Evolutionary conservation across 1,139 yeast species (phyloP), one percentile per base, ranked within the genome.

Genomic region (Yarrowia galli): DNA sequence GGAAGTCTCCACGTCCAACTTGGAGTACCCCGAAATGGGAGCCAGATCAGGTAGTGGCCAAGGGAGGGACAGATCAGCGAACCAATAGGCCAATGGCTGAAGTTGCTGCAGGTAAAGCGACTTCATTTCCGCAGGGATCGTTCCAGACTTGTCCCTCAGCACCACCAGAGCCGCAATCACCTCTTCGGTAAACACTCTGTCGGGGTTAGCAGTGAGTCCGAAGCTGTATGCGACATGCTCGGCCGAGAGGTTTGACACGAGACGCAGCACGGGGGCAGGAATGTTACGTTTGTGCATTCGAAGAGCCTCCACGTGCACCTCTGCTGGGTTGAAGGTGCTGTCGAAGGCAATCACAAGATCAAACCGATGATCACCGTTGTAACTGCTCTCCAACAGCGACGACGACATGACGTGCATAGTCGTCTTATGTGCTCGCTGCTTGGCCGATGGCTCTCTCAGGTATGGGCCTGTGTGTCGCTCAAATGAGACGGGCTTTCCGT

Each of bases 11-110:
- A 92, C 97, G 76, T 91, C 97, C 70, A 82, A 80, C 0, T 92
- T 83, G 3, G 84, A 84, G 74, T 86, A 92, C 63, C 81, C 81
- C 1, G 88, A 87, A 7, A 92, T 86, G 1, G 81, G 75, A 2
- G 92, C 85, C 70, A 91, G 79, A 64, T 89, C 91, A 0, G 97
- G 96, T 64, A 93, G 79, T 1, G 96, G 96, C 97, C 97, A 92
- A 6, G 84, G 80, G 16, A 74, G 56, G 3, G 69, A 67, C 28
- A 73, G 69, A 69, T 81, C 75, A 6, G 77, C 74, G 65, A 89
- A 80, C 86, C 95, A 92, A 38, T 82, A 83, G 1, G 82, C 78
- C 66, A 93, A 81, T 72, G 87, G 90, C 12, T 82, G 81, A 71
- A 92, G 80, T 68, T 88, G 85, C 71, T 88, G 89, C 58, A 87